Base-by-base conservation (phyloP, 257 asterid species). In the Capsicum rhomboideum region DNA sequence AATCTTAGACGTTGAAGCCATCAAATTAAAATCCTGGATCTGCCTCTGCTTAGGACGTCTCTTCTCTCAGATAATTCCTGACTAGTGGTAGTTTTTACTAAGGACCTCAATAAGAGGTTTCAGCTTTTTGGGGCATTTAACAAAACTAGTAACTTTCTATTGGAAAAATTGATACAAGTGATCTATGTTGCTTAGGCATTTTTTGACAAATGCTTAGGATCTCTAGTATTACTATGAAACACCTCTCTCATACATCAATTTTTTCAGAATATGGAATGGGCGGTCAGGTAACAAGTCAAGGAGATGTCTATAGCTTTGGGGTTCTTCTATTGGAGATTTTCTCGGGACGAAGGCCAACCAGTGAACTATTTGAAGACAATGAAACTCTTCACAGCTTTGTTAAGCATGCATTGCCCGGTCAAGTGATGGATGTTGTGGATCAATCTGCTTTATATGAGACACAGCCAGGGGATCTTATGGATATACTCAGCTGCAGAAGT, bases 231-330 rank as follows among this genome's bases (percentile, higher is more conserved):
- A 66, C 42, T 61, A 54, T 23, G 37, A 31, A 42, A 82, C 61
- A 8, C 44, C 81, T 75, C 3, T 75, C 46, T 49, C 8, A 75
- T 50, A 28, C 81, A 75, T 50, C 61, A 49, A 46, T 8, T 17
- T 69, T 84, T 78, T 84, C 87, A 87, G 91, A 90, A 77, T 90
- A 90, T 42, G 87, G 89, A 79, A 86, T 89, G 88, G 88, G 83
- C 8, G 74, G 86, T n/a, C 52, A 7, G 52, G 49, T 85, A 44
- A 84, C 93, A 14, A 78, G 86, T 42, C 84, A 84, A 83, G 91
- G 91, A 34, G 90, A 88, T 23, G 84, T 86, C n/a, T 89, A 89
- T 77, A 89, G 91, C 84, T 89, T 84, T 20, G 89, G 90, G 12
- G 82, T 90, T 66, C 86, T 89, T 40, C 72, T 90, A 56, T 67